Base-by-base conservation (phyloP, 1,139 yeast species). In the Arxiozyma slooffiae region DNA sequence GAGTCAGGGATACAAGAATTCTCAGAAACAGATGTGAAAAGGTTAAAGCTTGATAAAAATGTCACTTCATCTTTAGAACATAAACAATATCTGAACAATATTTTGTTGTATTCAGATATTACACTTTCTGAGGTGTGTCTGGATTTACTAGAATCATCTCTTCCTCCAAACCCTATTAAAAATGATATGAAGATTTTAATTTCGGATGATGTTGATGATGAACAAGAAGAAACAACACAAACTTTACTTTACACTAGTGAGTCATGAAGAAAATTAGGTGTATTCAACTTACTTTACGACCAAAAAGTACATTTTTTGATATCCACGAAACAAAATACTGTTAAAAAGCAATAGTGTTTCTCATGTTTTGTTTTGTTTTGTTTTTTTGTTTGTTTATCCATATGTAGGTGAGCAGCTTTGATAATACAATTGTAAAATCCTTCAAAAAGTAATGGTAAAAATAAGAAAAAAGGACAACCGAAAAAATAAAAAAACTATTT, bases 61-160 rank as follows among this genome's bases (percentile, higher is more conserved):
- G 36, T 30, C 3, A 14, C 11, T 30, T 30, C 36, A 30, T 14
- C 11, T 30, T 1, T 30, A 30, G 36, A 30, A 30, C 11, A 38
- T 8, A 38, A 38, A 38, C 9, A 17, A n/a, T 11, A 17, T 4
- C 4, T 17, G 39, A 38, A 38, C n/a, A 7, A 38, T 8, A 20
- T n/a, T 38, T 21, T 41, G 20, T 22, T 41, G 18, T 41, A 41
- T 41, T 41, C 44, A 3, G 44, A 41, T 16, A 34, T 24, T 16
- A 41, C 44, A 17, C 17, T 17, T 11, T 17, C 36, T 16, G 37
- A 41, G 5, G 20, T 22, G 26, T 11, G 20, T 14, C 26, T 24
- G 16, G 44, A 41, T n/a, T 26, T 41, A 41, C 16, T 41, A 8
- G 44, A 41, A 41, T 41, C 44, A 2, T 41, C 44, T 41, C 36